Evolutionary conservation across 495 filamentous ascomycete genomes (phyloP).

Genomic region (Xylaria telfairii): DNA sequence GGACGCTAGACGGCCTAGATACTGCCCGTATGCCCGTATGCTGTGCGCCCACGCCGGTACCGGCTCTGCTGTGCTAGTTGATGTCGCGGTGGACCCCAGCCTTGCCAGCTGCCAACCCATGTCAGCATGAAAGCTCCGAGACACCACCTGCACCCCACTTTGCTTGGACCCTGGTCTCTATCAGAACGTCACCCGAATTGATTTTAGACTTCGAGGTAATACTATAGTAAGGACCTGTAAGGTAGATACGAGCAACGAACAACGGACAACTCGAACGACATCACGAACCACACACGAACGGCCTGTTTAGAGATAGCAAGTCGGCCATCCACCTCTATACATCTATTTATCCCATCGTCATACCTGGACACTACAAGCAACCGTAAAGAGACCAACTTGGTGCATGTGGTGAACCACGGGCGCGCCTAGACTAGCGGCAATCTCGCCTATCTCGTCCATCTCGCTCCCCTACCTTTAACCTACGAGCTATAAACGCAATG

Average conservation of each 20-base stretch:
- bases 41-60: not conserved
- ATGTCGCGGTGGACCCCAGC: not conserved
- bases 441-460: not conserved
- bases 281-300: not conserved
- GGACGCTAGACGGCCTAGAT: not conserved
- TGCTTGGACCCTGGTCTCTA: not conserved
- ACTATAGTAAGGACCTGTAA: no score
- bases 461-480: not conserved
- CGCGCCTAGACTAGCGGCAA: not conserved
- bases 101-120: not conserved
- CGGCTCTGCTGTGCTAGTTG: not conserved
- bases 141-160: slow-evolving; percentile 2
- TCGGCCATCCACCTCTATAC: not conserved
- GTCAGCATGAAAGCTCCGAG: not conserved
- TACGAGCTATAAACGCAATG: slow-evolving; percentile 33
- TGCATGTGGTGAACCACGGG: not conserved
- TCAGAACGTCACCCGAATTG: not conserved
- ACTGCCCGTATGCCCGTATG: not conserved
- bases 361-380: not conserved
- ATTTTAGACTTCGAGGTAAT: no score
- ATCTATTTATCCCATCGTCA: not conserved
- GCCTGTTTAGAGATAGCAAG: not conserved
- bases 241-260: not conserved
- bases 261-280: not conserved
- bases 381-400: not conserved